These are phyloP conservation scores for Epichloe sp. DNA, from an alignment of 2,329 filamentous ascomycete species.

Conservation along the genomic window DNA sequence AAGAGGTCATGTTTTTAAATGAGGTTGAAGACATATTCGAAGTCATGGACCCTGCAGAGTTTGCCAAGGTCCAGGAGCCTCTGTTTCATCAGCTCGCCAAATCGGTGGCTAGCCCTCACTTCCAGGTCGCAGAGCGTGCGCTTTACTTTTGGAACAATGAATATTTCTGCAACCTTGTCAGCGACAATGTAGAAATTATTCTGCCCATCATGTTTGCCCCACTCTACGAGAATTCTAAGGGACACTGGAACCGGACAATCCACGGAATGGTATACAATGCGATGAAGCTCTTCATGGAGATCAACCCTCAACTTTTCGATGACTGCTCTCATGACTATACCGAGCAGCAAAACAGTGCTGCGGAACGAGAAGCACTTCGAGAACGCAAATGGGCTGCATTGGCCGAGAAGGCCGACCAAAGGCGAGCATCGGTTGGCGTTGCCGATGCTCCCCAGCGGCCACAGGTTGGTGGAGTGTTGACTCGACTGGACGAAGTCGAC, in stretches of 20 bases:
- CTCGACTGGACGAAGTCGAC: constrained; percentile 62
- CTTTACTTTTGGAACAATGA: constrained; percentile 99
- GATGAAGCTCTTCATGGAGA: constrained; percentile 99
- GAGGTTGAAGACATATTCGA: constrained; percentile 99
- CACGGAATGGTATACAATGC: constrained; percentile 99
- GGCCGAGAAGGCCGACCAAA: constrained; percentile 63
- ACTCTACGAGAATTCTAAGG: constrained; percentile 96
- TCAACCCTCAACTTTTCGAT: constrained; percentile 95
- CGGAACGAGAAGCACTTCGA: constrained; percentile 68
- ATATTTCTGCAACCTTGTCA: constrained; percentile 98
- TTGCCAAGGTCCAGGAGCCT: constrained; percentile 96
- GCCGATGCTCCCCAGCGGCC: constrained; percentile 20
- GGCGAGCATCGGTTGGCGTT: constrained; percentile 32
- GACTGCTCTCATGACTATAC: constrained; percentile 98
- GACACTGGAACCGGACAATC: constrained; percentile 99
- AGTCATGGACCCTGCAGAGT: constrained; percentile 97
- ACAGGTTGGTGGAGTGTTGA: constrained; percentile 27
- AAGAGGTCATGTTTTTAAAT: constrained; percentile 99
- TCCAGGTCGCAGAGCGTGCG: constrained; percentile 94
- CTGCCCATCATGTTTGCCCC: constrained; percentile 98
- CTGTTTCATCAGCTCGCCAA: constrained; percentile 96
- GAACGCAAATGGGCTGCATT: constrained; percentile 85
- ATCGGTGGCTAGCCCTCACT: constrained; percentile 95
- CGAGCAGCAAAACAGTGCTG: constrained; percentile 84
- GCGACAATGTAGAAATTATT: constrained; percentile 97